Conservation (phyloP, 345 rosid species). For the Acer campestre region DNA sequence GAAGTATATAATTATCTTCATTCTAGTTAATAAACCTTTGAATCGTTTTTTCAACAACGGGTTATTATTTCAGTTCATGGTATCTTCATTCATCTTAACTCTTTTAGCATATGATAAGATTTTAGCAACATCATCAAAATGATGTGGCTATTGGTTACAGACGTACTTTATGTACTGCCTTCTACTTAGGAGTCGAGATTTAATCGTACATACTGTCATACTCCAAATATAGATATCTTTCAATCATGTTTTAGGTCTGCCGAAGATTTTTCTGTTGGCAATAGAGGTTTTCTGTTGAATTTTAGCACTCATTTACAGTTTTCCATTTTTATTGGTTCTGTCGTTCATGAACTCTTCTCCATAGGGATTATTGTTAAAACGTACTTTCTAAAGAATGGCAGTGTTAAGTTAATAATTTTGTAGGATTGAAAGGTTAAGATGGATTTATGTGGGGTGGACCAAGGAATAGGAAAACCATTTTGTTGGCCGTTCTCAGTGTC, state of each 20-base stretch:
- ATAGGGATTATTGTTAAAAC: background rate
- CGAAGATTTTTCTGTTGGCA: background rate
- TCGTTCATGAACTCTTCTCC: background rate
- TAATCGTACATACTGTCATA: background rate
- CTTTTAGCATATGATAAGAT: background rate
- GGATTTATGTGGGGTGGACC: background rate
- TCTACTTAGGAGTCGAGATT: background rate
- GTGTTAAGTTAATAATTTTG: background rate
- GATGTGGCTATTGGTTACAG: slow-evolving; percentile 12
- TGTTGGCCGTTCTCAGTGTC: background rate
- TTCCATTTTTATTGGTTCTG: background rate
- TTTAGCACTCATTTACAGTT: background rate
- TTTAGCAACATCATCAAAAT: slow-evolving; percentile 1
- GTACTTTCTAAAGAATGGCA: background rate
- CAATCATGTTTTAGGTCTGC: background rate
- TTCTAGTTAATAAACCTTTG: slow-evolving; percentile 6
- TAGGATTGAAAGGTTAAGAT: background rate
- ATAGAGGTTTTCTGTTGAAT: background rate
- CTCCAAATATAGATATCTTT: background rate
- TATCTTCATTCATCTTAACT: slow-evolving; percentile 3
- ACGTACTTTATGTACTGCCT: background rate
- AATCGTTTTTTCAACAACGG: slow-evolving; percentile 1
- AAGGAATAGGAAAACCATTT: background rate
- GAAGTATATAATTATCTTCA: slow-evolving; percentile 15
- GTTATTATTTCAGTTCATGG: slow-evolving; percentile 7